These are phyloP conservation scores for Coemansia sp. DNA, from an alignment of 371 early-diverging fungal species.

Conservation along the genomic window DNA sequence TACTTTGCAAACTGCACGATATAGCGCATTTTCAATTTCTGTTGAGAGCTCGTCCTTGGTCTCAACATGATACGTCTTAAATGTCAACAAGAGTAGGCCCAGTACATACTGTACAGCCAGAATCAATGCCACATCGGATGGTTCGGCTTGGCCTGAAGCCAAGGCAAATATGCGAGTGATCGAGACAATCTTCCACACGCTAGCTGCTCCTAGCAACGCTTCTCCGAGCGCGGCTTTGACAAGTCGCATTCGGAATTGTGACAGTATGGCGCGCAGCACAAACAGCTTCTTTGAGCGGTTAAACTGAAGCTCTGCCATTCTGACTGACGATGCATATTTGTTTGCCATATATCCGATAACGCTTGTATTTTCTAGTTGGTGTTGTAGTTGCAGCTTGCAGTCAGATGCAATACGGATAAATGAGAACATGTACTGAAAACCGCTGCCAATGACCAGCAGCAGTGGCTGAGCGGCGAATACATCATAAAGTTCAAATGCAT, in stretches of 20 bases:
- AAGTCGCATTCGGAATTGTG: not conserved
- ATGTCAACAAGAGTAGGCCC: not conserved
- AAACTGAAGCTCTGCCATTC: not conserved
- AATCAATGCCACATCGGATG: not conserved
- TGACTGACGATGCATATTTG: not conserved
- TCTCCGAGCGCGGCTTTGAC: slow-evolving; percentile 6
- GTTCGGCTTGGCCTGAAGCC: not conserved
- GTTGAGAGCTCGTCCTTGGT: not conserved
- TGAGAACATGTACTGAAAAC: not conserved
- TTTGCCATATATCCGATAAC: not conserved
- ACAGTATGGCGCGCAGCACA: slow-evolving; percentile 10
- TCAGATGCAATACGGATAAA: not conserved
- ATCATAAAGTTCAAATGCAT: not conserved
- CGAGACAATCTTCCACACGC: slow-evolving; percentile 9
- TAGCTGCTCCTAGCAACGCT: not conserved
- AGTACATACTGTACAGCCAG: not conserved
- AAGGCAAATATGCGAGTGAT: slow-evolving; percentile 9
- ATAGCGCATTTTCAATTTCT: slow-evolving; percentile 9
- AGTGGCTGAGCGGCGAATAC: not conserved
- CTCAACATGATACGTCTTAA: not conserved
- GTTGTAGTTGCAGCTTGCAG: not conserved
- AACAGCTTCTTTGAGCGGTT: not conserved
- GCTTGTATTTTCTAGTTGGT: not conserved
- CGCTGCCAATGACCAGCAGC: not conserved
- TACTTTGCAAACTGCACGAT: slow-evolving; percentile 9